Evolutionary conservation across 345 rosid species (phyloP), one percentile per base, ranked within the genome.

Genomic region (Eutrema heterophyllum): DNA sequence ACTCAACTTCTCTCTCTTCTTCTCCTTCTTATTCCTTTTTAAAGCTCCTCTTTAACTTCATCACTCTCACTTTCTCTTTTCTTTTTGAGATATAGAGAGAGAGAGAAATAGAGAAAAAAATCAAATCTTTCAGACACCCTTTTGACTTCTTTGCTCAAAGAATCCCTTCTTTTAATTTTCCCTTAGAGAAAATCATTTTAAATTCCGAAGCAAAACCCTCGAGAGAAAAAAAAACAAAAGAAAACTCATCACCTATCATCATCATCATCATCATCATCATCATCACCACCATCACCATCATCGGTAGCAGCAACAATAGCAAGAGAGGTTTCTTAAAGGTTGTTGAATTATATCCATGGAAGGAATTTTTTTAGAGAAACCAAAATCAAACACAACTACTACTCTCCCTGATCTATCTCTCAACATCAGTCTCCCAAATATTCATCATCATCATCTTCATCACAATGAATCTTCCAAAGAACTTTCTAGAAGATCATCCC

Each of bases 341-440:
- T 35, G 48, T 24, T 24, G 46, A 67, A 72, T 57, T 39, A 85
- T 83, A 80, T 85, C 91, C 73, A 76, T 83, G 46, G 85, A 88
- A 67, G 84, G 88, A 73, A 71, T 80, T 71, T 84, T 84, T 73
- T 53, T 84, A 53, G 89, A 86, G 57, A 78, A 78, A 79, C 77
- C 83, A 30, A 77, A 84, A 51, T 57, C 88, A 66, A 80, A 71
- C 71, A 76, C 80, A 33, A 58, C 48, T 26, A 18, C 50, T 30
- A 56, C 55, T 72, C 64, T 66, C 66, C 95, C 95, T 74, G 92
- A 89, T 85, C 91, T 89, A 16, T 89, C 95, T 62, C 80, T 89
- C 48, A 85, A 89, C 71, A 89, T 89, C 46, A 84, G 92, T 74
- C 91, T 84, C 53, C 95, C 95, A 0, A 79, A 81, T 59, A 79